phyloP scores from a whole-genome alignment of 352 stramenopile genomes.

The Globisporangium paddicum region DNA sequence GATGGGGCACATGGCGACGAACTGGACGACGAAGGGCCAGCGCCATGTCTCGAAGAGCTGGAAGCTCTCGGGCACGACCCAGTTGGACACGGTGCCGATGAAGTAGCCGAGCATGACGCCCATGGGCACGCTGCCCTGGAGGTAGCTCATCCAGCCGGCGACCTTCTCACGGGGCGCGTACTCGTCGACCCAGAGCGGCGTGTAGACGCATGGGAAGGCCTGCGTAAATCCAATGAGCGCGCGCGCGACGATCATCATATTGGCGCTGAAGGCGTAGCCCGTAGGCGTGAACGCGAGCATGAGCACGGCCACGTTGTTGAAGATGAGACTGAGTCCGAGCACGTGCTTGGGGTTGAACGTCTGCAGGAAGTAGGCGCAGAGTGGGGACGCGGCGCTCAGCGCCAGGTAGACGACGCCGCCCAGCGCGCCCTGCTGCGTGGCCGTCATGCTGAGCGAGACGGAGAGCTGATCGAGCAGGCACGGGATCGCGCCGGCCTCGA shows the following conservation, averaged over 20 bases:
- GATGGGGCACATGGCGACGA: conserved; percentile 64
- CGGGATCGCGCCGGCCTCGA: conserved; percentile 77
- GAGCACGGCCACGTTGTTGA: conserved; percentile 72
- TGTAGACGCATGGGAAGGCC: conserved; percentile 81
- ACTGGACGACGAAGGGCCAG: conserved; percentile 85
- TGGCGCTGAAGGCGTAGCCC: conserved; percentile 56
- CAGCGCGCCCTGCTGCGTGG: conserved; percentile 70
- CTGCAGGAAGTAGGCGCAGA: conserved; percentile 74
- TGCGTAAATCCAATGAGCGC: conserved; percentile 80
- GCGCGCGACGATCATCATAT: conserved; percentile 67
- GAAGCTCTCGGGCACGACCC: conserved; percentile 67
- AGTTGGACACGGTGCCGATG: conserved; percentile 74
- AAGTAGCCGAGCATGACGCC: conserved; percentile 87
- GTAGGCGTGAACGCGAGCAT: conserved; percentile 72
- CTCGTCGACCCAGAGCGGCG: conserved; percentile 81
- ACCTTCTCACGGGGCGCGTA: conserved; percentile 75
- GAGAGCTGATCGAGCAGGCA: conserved; percentile 78
- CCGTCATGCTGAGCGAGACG: conserved; percentile 60
- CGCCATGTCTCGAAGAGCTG: conserved; percentile 69
- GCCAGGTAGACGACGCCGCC: conserved; percentile 78
- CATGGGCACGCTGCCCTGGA: conserved; percentile 79
- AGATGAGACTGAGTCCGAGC: conserved; percentile 61
- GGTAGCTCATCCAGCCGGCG: conserved; percentile 80
- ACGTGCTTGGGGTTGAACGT: conserved; percentile 62
- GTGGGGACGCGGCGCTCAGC: conserved; percentile 64